Base-by-base conservation (phyloP, 805 yeast species). In the Starmerella apicola region DNA sequence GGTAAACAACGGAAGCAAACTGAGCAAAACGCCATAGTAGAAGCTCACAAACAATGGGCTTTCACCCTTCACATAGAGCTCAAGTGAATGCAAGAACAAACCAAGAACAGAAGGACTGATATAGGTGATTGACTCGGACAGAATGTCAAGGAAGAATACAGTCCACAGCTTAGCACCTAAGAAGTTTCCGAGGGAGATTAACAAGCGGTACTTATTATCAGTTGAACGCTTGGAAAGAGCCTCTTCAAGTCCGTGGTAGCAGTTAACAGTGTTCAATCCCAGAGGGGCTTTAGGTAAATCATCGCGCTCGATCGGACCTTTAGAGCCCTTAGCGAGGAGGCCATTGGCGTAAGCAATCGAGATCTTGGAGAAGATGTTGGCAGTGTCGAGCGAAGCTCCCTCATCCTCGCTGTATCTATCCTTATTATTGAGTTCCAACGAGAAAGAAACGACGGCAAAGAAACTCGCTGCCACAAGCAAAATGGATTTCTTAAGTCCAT, bases 231-330 rank as follows among this genome's bases (percentile, higher is more conserved):
- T 13, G 19, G 31, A 41, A 5, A 52, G 26, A 2, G 23, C 30
- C 6, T 27, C 36, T 12, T 34, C 33, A 17, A 50, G 40, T 42
- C 45, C 18, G 17, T 35, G 34, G 27, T 41, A 33, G 18, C 46
- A 38, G 28, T 36, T 39, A 8, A 45, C 43, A 6, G 54, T 34
- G 18, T 36, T 45, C 25, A 52, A 19, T 3, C 51, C 54, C 15
- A 31, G n/a, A 1, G 53, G 54, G 3, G 47, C 32, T 17, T 43
- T 36, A 5, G 56, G 54, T 25, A 52, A 39, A 24, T 50, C 54
- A n/a, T 37, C 44, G 20, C 44, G 45, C 3, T 37, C 30, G 16
- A 52, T 18, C 28, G 32, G 34, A 9, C 17, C 33, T 8, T 24
- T 19, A 18, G 42, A 38, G 9, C 50, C 52, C 27, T 37, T 38